A percentile compares a stretch with the other conserved stretches of the same genome.
phyloP scores from a whole-genome alignment of 2,329 filamentous ascomycete genomes.

The Hymenoscyphus repandus region DNA sequence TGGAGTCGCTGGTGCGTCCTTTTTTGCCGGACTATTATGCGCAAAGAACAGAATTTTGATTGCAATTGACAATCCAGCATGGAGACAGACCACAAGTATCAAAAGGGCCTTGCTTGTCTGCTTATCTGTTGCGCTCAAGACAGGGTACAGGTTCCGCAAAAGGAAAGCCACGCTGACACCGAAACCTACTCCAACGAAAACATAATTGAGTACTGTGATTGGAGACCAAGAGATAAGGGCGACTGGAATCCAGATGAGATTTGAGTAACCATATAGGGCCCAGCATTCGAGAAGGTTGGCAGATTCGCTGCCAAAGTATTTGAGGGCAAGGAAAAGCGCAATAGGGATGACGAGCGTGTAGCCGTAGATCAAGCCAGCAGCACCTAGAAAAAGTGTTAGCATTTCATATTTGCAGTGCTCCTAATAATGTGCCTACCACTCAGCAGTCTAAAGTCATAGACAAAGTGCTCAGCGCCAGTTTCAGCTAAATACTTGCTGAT shows the following conservation, averaged over 20 bases:
- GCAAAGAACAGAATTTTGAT: slow-evolving; percentile 98
- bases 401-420: background rate
- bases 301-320: slow-evolving; percentile 92
- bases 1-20: slow-evolving; percentile 13
- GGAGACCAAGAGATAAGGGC: slow-evolving; percentile 88
- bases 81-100: slow-evolving; percentile 75
- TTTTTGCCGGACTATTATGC: slow-evolving; percentile 55
- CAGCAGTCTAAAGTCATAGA: slow-evolving; percentile 85
- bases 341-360: slow-evolving; percentile 87
- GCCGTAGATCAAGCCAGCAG: slow-evolving; percentile 89
- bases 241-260: slow-evolving; percentile 95
- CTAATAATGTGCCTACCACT: slow-evolving; percentile 51
- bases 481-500: slow-evolving; percentile 84
- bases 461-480: slow-evolving; percentile 65
- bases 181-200: slow-evolving; percentile 85
- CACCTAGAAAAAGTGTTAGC: slow-evolving; percentile 44
- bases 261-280: slow-evolving; percentile 92
- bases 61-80: slow-evolving; percentile 83
- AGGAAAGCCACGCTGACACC: slow-evolving; percentile 78
- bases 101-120: slow-evolving; percentile 87
- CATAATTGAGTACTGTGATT: slow-evolving; percentile 82
- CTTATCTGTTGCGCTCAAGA: slow-evolving; percentile 86
- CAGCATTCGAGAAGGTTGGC: slow-evolving; percentile 93
- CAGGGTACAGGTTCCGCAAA: slow-evolving; percentile 81
- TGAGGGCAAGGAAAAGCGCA: slow-evolving; percentile 78